Evolutionary conservation across 2,329 filamentous ascomycete species (phyloP), one percentile per base, ranked within the genome.

Genomic region (Diplodia sapinea): DNA sequence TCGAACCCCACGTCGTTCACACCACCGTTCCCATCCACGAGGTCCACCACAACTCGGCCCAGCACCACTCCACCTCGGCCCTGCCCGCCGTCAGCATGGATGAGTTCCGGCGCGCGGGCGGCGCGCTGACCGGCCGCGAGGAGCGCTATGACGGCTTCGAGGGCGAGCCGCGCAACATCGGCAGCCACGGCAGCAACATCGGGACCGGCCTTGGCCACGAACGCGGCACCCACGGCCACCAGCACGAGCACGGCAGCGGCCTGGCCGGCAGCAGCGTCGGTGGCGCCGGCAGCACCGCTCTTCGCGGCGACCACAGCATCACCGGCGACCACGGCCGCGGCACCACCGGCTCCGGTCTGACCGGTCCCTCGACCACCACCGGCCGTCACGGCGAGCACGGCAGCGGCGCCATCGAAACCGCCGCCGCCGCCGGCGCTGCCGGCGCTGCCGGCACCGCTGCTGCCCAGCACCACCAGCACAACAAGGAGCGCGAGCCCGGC

Each of bases 1-100:
- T 92, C 33, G 86, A 90, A 70, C 89, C 88, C 1, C 83, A 87
- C 17, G 85, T 92, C 3, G 82, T 91, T 1, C 91, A 93, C 81
- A 92, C 88, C 29, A 91, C 88, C 1, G 82, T 90, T 0, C 90
- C 90, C 0, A 84, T 93, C 51, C 90, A 92, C 71, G 90, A 93
- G 79, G 85, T 86, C 1, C 90, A 92, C 74, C 88, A 91, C 72
- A 87, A 89, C 62, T 82, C 85, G 15, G 82, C 89, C 1, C 84
- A 90, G 68, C 87, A 91, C 74, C 90, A 93, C 74, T 82, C 84
- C 52, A 84, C 88, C 1, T 88, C 88, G 0, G 82, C 86, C 3
- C 82, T 92, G 0, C 89, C 90, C 1, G 77, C 85, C 12, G 87
- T 91, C 75, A 87, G 82, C 43, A 82, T 92, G 75, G 80, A 83